Base-by-base conservation (phyloP, 2,329 filamentous ascomycete species). In the Diaporthe eres region DNA sequence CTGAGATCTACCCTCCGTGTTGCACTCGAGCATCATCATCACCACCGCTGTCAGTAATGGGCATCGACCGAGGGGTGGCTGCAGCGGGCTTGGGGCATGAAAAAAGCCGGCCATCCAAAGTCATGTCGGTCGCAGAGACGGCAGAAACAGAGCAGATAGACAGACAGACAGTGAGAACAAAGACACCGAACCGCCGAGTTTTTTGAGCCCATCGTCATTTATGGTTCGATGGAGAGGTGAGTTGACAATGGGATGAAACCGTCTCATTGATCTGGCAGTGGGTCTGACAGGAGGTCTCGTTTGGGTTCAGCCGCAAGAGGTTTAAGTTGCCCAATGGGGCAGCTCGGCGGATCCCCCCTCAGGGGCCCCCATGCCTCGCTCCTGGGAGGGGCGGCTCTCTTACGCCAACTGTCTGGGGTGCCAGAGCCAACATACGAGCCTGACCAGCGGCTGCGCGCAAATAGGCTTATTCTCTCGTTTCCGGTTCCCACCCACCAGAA, bases 221-320 rank as follows among this genome's bases (percentile, higher is more conserved):
- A 42, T 42, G 47, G 58, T 49, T 65, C 65, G 65, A 68, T 65
- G 53, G 47, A n/a, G 58, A 55, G 47, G 25, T 55, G 34, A 53
- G 71, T 53, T 63, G 71, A 60, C 17, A 47, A 73, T 55, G n/a
- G 39, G 58, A 63, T 73, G 71, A 73, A 73, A 73, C 71, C 65
- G 65, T 68, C 65, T 53, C 47, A 25, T 28, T 68, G 58, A 44
- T 51, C 47, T 44, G 58, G 49, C 34, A 31, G 71, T 73, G 71
- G 71, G 71, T 73, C 71, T 65, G 71, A 73, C 71, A 73, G 58
- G 71, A 73, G 71, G 71, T 73, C 71, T 73, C 47, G 71, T 73
- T 73, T 73, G 58, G 71, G 58, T 55, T 73, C n/a, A 73, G 71
- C 71, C 71, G 71, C 71, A 65, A 65, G 44, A 9, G 13, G 47